Evolutionary conservation across 2,329 filamentous ascomycete species (phyloP).

Genomic region (Raffaelea deltoideospora): DNA sequence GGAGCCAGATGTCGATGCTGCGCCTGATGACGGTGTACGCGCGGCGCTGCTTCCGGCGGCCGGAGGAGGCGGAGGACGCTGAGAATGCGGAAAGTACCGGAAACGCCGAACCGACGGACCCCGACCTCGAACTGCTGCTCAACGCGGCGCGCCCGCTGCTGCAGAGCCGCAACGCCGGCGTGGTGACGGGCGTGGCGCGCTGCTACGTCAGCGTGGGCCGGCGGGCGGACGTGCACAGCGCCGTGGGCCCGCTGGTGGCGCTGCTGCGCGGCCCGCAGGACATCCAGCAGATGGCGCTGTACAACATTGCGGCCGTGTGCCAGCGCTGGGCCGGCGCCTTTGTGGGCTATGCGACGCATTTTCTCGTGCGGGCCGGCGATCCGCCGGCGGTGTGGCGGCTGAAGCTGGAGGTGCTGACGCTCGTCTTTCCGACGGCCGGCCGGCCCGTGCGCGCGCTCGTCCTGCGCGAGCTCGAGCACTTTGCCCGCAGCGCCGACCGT

Average conservation of each 20-base stretch:
- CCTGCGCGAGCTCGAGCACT: constrained; percentile 86
- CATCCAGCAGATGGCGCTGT: constrained; percentile 77
- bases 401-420: constrained; percentile 79
- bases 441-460: constrained; percentile 69
- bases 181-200: constrained; percentile 74
- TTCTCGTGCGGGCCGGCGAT: constrained; percentile 71
- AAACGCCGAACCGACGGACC: constrained; percentile 43
- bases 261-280: constrained; percentile 73
- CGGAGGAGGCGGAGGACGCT: constrained; percentile 49
- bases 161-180: constrained; percentile 83
- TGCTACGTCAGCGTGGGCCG: constrained; percentile 79
- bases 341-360: constrained; percentile 76
- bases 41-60: constrained; percentile 70
- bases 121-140: constrained; percentile 70
- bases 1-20: constrained; percentile 79
- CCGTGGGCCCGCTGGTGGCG: constrained; percentile 74
- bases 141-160: constrained; percentile 70
- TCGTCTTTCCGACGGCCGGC: constrained; percentile 76
- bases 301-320: constrained; percentile 91
- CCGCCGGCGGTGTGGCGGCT: constrained; percentile 71
- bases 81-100: constrained; percentile 40
- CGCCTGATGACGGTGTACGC: constrained; percentile 73
- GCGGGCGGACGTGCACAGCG: constrained; percentile 54
- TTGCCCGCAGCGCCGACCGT: constrained; percentile 59
- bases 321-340: constrained; percentile 64